Conservation (phyloP, 1,284 basidiomycete genomes). For the Ustilago vetiveriae region DNA sequence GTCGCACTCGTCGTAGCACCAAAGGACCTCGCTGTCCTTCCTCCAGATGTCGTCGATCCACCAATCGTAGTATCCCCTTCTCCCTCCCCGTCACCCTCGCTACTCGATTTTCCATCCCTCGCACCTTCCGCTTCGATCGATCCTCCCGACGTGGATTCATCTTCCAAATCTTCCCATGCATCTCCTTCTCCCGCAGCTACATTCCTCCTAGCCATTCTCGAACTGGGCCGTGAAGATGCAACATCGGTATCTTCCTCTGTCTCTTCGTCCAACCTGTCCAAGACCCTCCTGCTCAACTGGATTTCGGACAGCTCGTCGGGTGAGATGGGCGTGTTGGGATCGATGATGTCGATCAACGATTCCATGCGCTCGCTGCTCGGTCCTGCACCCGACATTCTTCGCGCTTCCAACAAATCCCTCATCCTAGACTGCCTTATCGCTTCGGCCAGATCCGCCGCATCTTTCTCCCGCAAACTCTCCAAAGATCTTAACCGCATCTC, state of each 20-base stretch:
- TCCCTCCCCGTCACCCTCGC: constrained; percentile 9
- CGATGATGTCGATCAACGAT: constrained; percentile 25
- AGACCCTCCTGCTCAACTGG: constrained; percentile 44
- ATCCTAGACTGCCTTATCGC: constrained; percentile 38
- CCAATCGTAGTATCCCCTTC: constrained; percentile 28
- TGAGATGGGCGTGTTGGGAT: constrained; percentile 34
- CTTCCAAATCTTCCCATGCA: constrained; percentile 42
- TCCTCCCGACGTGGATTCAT: constrained; percentile 5
- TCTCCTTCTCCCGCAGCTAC: constrained; percentile 5
- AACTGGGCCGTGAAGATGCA: constrained; percentile 8
- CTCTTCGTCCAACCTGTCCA: constrained; percentile 60
- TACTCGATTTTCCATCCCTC: background rate
- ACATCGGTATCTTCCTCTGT: constrained; percentile 63
- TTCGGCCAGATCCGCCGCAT: constrained; percentile 45
- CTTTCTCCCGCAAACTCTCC: constrained; percentile 46
- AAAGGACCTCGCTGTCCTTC: constrained; percentile 29
- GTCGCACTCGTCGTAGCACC: constrained; percentile 32
- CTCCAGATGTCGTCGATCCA: constrained; percentile 34
- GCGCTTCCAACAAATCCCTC: constrained; percentile 44
- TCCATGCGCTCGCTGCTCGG: constrained; percentile 11
- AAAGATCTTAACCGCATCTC: constrained; percentile 27
- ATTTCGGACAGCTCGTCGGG: constrained; percentile 35
- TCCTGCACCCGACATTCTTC: constrained; percentile 48
- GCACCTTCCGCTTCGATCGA: background rate
- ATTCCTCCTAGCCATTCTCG: background rate